These are phyloP conservation scores for Talaromyces sp. DNA, from an alignment of 2,329 filamentous ascomycete species.

Conservation along the genomic window DNA sequence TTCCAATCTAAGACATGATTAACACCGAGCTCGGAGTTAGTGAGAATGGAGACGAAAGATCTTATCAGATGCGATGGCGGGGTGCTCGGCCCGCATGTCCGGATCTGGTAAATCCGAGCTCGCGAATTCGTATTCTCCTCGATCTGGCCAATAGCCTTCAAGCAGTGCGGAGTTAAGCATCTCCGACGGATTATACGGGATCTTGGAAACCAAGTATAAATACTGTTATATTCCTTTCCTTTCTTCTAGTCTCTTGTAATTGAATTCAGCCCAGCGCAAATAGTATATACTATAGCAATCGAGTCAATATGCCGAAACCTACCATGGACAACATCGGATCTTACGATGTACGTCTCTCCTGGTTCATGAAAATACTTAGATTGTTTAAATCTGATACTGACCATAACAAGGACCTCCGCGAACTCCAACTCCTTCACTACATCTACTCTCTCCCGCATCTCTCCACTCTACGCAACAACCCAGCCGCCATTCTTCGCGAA, in stretches of 20 bases:
- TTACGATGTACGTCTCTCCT: conserved; percentile 9
- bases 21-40: neutral
- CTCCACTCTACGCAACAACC: conserved; percentile 59
- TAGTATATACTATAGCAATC: neutral
- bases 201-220: neutral
- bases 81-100: neutral
- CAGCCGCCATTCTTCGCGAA: conserved; percentile 57
- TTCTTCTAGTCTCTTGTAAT: neutral
- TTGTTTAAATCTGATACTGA: too few species aligned
- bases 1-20: neutral
- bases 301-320: conserved; percentile 7
- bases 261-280: neutral
- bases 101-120: conserved; percentile 1
- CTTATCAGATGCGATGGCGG: conserved; percentile 9
- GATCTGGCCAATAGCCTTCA: neutral
- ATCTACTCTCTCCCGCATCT: conserved; percentile 59
- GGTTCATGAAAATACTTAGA: neutral
- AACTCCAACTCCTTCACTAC: conserved; percentile 67
- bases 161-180: neutral
- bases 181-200: neutral
- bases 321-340: conserved; percentile 5
- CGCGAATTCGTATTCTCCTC: neutral
- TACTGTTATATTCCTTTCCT: neutral
- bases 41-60: neutral
- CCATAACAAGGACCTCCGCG: conserved; percentile 59